A percentile compares a stretch with the other conserved stretches of the same genome.
phyloP scores from a whole-genome alignment of 306 rosid genomes.

The Cicer cuneatum region DNA sequence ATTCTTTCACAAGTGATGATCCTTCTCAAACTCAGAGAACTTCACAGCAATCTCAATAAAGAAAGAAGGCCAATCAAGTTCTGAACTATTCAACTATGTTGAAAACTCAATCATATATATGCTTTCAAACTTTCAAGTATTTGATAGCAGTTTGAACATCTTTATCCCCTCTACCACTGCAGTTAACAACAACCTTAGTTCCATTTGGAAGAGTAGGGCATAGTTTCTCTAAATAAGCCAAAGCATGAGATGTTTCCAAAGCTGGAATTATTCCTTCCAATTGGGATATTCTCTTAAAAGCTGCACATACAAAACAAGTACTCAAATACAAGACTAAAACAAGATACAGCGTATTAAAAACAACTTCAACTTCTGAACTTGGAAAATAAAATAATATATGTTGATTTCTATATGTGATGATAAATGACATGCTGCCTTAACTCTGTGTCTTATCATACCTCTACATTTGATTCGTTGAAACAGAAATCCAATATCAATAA shows the following conservation, averaged over 20 bases:
- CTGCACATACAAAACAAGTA: slow-evolving; percentile 53
- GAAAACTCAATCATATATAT: slow-evolving; percentile 15
- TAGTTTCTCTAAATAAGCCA: slow-evolving; percentile 84
- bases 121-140: slow-evolving; percentile 60
- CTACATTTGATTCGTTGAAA: too few relatives aligned
- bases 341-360: slow-evolving; percentile 19
- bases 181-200: slow-evolving; percentile 79
- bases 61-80: slow-evolving; percentile 17
- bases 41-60: slow-evolving; percentile 7
- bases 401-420: too few relatives aligned
- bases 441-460: too few relatives aligned
- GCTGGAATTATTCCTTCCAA: slow-evolving; percentile 97
- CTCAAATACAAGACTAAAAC: slow-evolving; percentile 18
- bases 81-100: slow-evolving; percentile 6
- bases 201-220: slow-evolving; percentile 81
- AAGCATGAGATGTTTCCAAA: slow-evolving; percentile 93
- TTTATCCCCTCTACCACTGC: slow-evolving; percentile 97
- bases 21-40: slow-evolving; percentile 21
- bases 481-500: too few relatives aligned
- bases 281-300: slow-evolving; percentile 72
- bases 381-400: too few relatives aligned
- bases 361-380: too few relatives aligned
- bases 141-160: slow-evolving; percentile 89
- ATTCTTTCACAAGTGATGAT: not conserved
- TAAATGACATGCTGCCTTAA: too few relatives aligned